Percentiles rank a stretch among this genome's conserved stretches.
Conservation (phyloP, 2,329 filamentous ascomycete genomes). For the Arthrobotrys iridis region DNA sequence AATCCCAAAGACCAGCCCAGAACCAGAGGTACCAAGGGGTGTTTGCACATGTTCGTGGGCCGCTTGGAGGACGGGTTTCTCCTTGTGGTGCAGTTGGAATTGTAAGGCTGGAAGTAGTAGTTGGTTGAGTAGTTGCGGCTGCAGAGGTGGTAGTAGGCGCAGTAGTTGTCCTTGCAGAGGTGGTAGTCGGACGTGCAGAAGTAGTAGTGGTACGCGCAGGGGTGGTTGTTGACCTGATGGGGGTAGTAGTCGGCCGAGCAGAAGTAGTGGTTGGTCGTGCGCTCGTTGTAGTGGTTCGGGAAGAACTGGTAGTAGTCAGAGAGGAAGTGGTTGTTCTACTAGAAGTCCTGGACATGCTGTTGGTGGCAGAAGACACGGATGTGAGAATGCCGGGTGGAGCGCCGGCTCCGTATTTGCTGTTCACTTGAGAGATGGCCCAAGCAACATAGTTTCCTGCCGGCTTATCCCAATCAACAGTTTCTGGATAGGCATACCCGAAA, state of each 20-base stretch:
- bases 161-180: conserved; percentile 2
- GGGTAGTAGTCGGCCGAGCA: not conserved
- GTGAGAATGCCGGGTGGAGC: conserved; percentile 45
- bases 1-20: conserved; percentile 34
- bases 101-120: not conserved
- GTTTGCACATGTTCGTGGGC: conserved; percentile 19
- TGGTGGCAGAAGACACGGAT: conserved; percentile 42
- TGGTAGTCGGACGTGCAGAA: not conserved
- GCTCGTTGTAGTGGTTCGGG: conserved; percentile 3
- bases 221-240: not conserved
- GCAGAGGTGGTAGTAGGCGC: not conserved
- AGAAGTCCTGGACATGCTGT: conserved; percentile 43
- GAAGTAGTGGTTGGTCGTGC: not conserved
- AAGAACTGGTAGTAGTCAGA: conserved; percentile 4
- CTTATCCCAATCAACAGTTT: conserved; percentile 64
- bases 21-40: conserved; percentile 43
- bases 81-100: not conserved
- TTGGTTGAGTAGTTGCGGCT: not conserved
- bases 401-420: conserved; percentile 20
- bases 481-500: conserved; percentile 80
- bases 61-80: not conserved
- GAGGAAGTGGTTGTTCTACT: conserved; percentile 1
- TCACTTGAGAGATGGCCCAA: conserved; percentile 38
- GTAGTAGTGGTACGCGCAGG: not conserved
- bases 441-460: conserved; percentile 14